Conservation (phyloP, 2,329 filamentous ascomycete genomes). For the Beauveria sp. region DNA sequence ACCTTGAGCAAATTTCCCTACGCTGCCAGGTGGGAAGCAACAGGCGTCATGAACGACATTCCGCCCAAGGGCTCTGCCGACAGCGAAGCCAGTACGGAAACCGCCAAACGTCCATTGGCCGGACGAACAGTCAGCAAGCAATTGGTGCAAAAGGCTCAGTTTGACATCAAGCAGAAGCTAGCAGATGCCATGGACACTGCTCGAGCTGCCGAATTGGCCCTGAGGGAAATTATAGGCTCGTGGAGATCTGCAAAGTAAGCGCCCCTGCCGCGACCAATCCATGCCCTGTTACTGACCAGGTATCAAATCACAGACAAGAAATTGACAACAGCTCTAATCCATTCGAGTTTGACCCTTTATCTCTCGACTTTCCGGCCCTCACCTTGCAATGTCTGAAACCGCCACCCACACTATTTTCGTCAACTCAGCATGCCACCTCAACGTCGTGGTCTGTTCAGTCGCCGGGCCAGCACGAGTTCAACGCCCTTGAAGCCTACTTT, state of each 20-base stretch:
- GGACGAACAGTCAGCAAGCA: slow-evolving; percentile 43
- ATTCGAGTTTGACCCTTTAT: slow-evolving; percentile 76
- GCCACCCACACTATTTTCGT: slow-evolving; percentile 75
- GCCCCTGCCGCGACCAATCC: slow-evolving; percentile 21
- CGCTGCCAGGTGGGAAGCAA: slow-evolving; percentile 64
- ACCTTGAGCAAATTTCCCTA: slow-evolving; percentile 47
- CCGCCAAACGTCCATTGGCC: slow-evolving; percentile 26
- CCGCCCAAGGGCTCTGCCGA: slow-evolving; percentile 34
- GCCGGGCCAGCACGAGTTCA: slow-evolving; percentile 65
- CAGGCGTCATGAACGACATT: slow-evolving; percentile 71
- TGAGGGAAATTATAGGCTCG: slow-evolving; percentile 75
- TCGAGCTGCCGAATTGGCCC: slow-evolving; percentile 73
- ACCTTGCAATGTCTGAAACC: slow-evolving; percentile 73
- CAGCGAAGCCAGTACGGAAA: slow-evolving; percentile 27
- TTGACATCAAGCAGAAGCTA: slow-evolving; percentile 56
- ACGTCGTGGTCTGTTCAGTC: slow-evolving; percentile 76
- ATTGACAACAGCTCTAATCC: slow-evolving; percentile 49
- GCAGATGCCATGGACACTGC: slow-evolving; percentile 71
- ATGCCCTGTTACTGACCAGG: slow-evolving; percentile 13
- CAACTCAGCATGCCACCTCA: slow-evolving; percentile 67
- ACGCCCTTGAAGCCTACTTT: slow-evolving; percentile 62
- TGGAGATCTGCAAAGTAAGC: slow-evolving; percentile 75
- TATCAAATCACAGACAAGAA: slow-evolving; percentile 36
- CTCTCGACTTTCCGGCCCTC: slow-evolving; percentile 78
- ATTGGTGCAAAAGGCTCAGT: slow-evolving; percentile 49